Percentiles rank a stretch among this genome's conserved stretches.
Conservation (phyloP, 352 stramenopile species). For the Phytopythium vexans region DNA sequence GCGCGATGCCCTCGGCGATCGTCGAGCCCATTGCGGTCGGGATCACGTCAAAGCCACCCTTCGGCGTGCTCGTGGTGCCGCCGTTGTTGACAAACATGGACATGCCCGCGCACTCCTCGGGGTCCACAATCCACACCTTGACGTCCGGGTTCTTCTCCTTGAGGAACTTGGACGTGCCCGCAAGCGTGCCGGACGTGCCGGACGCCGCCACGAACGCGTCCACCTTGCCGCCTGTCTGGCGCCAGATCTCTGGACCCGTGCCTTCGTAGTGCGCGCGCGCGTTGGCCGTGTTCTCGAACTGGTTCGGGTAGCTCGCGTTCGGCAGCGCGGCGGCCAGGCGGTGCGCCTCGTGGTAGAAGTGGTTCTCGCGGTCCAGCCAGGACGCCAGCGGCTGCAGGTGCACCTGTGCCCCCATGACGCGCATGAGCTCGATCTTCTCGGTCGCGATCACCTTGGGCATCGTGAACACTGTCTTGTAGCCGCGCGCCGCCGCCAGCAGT, state of each 20-base stretch:
- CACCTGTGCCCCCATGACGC: slow-evolving; percentile 66
- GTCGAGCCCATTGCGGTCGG: slow-evolving; percentile 76
- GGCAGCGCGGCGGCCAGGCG: slow-evolving; percentile 29
- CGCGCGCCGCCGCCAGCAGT: slow-evolving; percentile 81
- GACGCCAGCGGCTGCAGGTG: slow-evolving; percentile 58
- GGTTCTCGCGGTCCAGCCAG: slow-evolving; percentile 60
- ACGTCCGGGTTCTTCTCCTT: slow-evolving; percentile 77
- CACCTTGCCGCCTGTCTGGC: slow-evolving; percentile 83
- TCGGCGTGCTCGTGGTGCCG: slow-evolving; percentile 54
- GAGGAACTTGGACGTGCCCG: slow-evolving; percentile 91
- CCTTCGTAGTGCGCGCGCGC: slow-evolving; percentile 63
- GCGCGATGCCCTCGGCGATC: slow-evolving; percentile 94
- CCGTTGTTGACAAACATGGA: slow-evolving; percentile 81
- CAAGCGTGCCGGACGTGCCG: slow-evolving; percentile 91
- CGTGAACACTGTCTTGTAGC: slow-evolving; percentile 80
- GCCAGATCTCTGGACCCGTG: slow-evolving; percentile 89
- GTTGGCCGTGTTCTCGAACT: slow-evolving; percentile 82
- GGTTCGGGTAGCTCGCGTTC: slow-evolving; percentile 47
- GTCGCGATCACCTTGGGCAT: slow-evolving; percentile 66
- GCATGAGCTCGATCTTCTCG: slow-evolving; percentile 82
- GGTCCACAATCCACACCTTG: slow-evolving; percentile 75
- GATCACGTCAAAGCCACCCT: slow-evolving; percentile 90
- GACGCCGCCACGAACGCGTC: slow-evolving; percentile 91
- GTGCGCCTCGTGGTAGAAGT: slow-evolving; percentile 80
- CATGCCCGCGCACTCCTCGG: slow-evolving; percentile 80